phyloP scores from a whole-genome alignment of 2,329 filamentous ascomycete genomes.

The Teratosphaeria viscida region DNA sequence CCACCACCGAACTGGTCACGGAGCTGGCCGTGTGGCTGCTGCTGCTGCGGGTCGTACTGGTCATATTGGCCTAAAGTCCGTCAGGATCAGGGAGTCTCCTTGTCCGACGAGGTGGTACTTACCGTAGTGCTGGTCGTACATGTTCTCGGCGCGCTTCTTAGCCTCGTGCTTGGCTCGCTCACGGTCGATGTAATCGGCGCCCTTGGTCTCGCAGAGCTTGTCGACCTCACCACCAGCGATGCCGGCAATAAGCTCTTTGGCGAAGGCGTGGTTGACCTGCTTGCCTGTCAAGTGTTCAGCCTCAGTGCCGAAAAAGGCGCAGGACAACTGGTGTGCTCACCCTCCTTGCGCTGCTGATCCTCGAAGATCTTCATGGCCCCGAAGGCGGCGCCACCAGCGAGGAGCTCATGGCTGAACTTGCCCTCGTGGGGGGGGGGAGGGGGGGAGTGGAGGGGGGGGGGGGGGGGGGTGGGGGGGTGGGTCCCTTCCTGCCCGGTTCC shows the following conservation, averaged over 20 bases:
- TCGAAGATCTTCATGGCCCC: conserved; percentile 72
- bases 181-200: conserved; percentile 38
- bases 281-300: conserved; percentile 43
- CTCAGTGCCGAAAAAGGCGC: conserved; percentile 5
- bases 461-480: too few relatives aligned
- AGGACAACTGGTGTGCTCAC: conserved; percentile 6
- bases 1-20: conserved; percentile 21
- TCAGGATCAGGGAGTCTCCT: conserved; percentile 20
- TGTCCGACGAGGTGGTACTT: background rate
- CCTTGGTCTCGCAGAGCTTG: conserved; percentile 54
- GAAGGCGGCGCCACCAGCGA: conserved; percentile 68
- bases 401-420: conserved; percentile 59
- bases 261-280: conserved; percentile 59
- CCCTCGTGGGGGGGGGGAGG: too few relatives aligned
- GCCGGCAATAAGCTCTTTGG: conserved; percentile 66
- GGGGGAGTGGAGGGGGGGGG: too few relatives aligned
- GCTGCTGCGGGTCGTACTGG: conserved; percentile 32
- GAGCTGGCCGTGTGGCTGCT: conserved; percentile 24
- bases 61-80: conserved; percentile 24
- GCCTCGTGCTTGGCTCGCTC: conserved; percentile 38
- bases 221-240: conserved; percentile 67
- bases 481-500: too few relatives aligned
- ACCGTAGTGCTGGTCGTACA: conserved; percentile 42
- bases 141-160: conserved; percentile 31
- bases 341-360: conserved; percentile 60